A percentile compares a stretch with the other conserved stretches of the same genome.
Evolutionary conservation across 495 filamentous ascomycete genomes (phyloP).

Genomic region (Penicillium salamii): DNA sequence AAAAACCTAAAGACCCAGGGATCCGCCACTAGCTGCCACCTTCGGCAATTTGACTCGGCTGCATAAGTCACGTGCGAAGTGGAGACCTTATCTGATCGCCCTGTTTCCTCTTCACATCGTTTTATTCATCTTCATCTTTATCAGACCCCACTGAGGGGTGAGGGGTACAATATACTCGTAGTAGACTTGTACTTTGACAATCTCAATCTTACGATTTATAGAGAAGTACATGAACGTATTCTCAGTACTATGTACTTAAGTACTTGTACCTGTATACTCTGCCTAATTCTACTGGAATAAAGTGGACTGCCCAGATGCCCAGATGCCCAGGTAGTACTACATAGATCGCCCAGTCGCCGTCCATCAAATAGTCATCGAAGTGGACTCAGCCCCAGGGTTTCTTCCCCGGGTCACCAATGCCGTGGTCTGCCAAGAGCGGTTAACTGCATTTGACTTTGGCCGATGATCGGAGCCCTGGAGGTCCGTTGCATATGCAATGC

Average conservation of each 20-base stretch:
- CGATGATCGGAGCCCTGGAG: constrained; percentile 2
- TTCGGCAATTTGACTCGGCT: constrained; percentile 7
- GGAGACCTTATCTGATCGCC: constrained; percentile 25
- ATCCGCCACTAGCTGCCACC: constrained; percentile 18
- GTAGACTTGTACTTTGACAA: too few species aligned
- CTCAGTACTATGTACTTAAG: too few species aligned
- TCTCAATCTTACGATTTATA: too few species aligned
- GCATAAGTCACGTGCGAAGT: constrained; percentile 17
- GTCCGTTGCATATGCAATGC: neutral
- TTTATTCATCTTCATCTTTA: constrained; percentile 23
- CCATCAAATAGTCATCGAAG: neutral
- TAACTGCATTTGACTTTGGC: constrained; percentile 11
- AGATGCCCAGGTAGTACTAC: too few species aligned
- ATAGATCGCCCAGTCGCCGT: neutral
- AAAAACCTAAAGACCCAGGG: neutral
- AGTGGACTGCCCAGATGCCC: too few species aligned
- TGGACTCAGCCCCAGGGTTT: neutral
- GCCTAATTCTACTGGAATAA: too few species aligned
- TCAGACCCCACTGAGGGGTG: constrained; percentile 6
- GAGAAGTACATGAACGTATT: too few species aligned
- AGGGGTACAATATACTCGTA: neutral
- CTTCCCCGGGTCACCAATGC: constrained; percentile 4
- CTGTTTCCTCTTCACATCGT: constrained; percentile 18
- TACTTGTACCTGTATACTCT: too few species aligned
- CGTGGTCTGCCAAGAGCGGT: constrained; percentile 9